phyloP scores from a whole-genome alignment of 2,329 filamentous ascomycete species.

The Hypoxylon sp. region DNA sequence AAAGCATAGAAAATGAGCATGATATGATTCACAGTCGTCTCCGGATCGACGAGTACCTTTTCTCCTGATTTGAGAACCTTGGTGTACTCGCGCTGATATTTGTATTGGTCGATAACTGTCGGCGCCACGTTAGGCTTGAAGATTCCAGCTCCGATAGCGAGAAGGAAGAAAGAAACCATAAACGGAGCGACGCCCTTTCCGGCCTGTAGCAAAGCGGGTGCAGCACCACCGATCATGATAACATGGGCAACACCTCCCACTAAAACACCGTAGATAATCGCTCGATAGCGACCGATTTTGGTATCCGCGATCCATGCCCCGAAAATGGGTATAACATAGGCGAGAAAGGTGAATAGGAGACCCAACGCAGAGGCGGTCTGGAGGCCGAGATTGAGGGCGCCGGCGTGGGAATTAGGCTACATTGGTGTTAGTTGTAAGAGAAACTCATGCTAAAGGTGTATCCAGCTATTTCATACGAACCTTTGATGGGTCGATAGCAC shows the following conservation, averaged over 20 bases:
- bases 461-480: neutral
- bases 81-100: conserved; percentile 59
- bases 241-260: conserved; percentile 74
- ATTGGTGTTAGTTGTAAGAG: conserved; percentile 12
- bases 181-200: conserved; percentile 68
- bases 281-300: conserved; percentile 76
- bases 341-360: conserved; percentile 64
- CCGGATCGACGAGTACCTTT: conserved; percentile 63
- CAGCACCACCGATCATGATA: conserved; percentile 75
- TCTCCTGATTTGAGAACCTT: conserved; percentile 62
- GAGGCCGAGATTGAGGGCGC: conserved; percentile 66
- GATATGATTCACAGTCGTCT: conserved; percentile 63
- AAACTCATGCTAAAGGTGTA: neutral
- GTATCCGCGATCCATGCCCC: conserved; percentile 74
- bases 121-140: conserved; percentile 75
- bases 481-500: conserved; percentile 53
- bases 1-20: conserved; percentile 56
- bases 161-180: conserved; percentile 73
- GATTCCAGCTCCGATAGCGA: conserved; percentile 77
- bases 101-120: conserved; percentile 62
- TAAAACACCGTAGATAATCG: conserved; percentile 70
- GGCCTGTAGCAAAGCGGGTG: conserved; percentile 70
- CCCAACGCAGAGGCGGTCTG: conserved; percentile 63
- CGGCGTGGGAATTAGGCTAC: conserved; percentile 60
- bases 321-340: conserved; percentile 64